Percentiles rank a stretch among this genome's conserved stretches.
Evolutionary conservation across 495 filamentous ascomycete species (phyloP).

Genomic region (Aspergillus sclerotioniger): DNA sequence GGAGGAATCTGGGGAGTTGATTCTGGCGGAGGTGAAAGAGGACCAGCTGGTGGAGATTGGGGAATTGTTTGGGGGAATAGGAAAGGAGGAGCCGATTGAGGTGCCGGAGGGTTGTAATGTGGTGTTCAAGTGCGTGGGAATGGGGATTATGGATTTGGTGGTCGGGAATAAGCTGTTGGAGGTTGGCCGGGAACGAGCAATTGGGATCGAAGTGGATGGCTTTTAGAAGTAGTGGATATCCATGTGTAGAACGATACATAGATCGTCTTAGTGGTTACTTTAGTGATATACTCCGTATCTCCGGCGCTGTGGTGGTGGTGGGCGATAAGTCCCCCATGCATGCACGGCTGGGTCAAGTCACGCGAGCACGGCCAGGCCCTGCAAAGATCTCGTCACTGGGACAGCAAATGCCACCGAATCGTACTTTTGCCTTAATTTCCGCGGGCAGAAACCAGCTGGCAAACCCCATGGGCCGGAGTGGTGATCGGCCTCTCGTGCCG

Average conservation of each 20-base stretch:
- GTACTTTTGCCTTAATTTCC: too few relatives aligned
- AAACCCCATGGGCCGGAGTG: neutral
- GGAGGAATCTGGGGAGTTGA: conserved; percentile 85
- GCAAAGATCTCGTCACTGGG: too few relatives aligned
- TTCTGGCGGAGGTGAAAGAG: conserved; percentile 64
- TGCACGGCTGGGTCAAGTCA: too few relatives aligned
- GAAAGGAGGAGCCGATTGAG: conserved; percentile 18
- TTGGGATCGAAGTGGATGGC: conserved; percentile 68
- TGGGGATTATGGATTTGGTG: conserved; percentile 49
- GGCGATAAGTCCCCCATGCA: too few relatives aligned
- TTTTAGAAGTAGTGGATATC: conserved; percentile 46
- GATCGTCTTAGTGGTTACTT: neutral
- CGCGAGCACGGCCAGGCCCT: too few relatives aligned
- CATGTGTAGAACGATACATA: neutral
- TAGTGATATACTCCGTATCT: too few relatives aligned
- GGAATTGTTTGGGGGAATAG: conserved; percentile 63
- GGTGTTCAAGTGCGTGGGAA: conserved; percentile 46
- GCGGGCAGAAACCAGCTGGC: too few relatives aligned
- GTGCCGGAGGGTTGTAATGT: conserved; percentile 63
- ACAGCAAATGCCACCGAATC: neutral
- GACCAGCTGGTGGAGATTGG: conserved; percentile 81
- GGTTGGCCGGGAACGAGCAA: conserved; percentile 63
- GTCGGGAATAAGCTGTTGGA: conserved; percentile 68
- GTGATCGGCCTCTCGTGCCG: neutral
- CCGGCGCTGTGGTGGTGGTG: too few relatives aligned